Conservation (phyloP, 345 rosid genomes). For the Theobroma cacao region DNA sequence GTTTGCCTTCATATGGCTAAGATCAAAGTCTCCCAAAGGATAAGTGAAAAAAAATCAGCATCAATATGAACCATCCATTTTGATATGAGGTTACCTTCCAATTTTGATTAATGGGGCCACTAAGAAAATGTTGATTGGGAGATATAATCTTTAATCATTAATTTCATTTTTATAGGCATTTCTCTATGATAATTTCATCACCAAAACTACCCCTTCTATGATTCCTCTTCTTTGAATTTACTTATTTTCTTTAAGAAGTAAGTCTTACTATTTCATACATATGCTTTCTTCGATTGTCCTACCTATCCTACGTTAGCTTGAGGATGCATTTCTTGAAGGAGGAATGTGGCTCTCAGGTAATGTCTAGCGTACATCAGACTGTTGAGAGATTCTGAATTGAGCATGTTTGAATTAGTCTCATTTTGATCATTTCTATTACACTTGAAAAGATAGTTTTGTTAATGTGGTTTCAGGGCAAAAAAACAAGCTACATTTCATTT, state of each 20-base stretch:
- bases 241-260: too few relatives aligned
- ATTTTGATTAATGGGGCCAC: constrained; percentile 6
- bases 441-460: too few relatives aligned
- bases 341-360: too few relatives aligned
- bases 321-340: too few relatives aligned
- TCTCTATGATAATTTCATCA: neutral
- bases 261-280: neutral
- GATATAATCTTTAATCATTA: constrained; percentile 2
- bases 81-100: constrained; percentile 9
- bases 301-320: too few relatives aligned
- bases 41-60: neutral
- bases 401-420: too few relatives aligned
- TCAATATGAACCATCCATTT: constrained; percentile 7
- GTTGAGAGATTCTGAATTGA: too few relatives aligned
- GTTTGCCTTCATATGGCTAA: neutral
- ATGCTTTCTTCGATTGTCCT: too few relatives aligned
- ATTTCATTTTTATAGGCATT: neutral
- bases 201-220: neutral
- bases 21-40: neutral
- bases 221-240: neutral
- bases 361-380: too few relatives aligned
- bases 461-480: too few relatives aligned
- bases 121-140: neutral
- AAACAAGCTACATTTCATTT: too few relatives aligned
- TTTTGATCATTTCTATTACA: too few relatives aligned